Evolutionary conservation across 345 rosid genomes (phyloP), one percentile per base, ranked within the genome.

Genomic region (Gossypioides kirkii): DNA sequence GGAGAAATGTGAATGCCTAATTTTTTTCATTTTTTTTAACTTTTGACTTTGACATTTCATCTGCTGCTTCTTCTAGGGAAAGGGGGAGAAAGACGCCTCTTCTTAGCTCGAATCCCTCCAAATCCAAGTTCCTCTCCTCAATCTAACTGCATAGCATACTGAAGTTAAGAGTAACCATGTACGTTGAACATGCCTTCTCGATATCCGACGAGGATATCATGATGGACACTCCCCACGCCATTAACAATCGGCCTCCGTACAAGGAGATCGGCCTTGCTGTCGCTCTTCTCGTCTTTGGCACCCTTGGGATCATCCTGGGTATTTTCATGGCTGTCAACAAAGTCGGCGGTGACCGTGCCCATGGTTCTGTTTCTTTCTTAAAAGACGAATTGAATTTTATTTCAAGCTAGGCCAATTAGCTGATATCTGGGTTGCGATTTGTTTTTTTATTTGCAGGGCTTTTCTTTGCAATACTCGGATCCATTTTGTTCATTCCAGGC

Each of bases 131-230:
- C 38, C 38, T 32, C 38, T 32, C 38, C 38, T 5, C 38, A 46
- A 45, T 66, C 38, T 36, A 66, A 59, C 45, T 23, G n/a, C 70
- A 7, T 14, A 43, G 6, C 18, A 46, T 16, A 14, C 22, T 14
- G 55, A 52, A 14, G 14, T 46, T 38, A 5, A 43, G 2, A 66
- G 7, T 8, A 65, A 65, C 10, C 4, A 16, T 20, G 71, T 94
- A 94, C 82, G 98, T 92, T 13, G 98, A 94, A 76, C 98, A 92
- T 63, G 97, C 97, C 16, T 94, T 94, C 86, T 94, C 98, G 54
- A 92, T 94, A 59, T 79, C 98, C 8, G 97, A 94, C 83, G 98
- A 94, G 80, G 98, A 92, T 71, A 80, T 90, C 41, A 90, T 94
- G 97, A 79, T 94, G 78, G 97, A 80, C 71, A 81, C 80, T 4